These are phyloP conservation scores for Erodium maritimum DNA, from an alignment of 345 rosid genomes.

Conservation along the genomic window DNA sequence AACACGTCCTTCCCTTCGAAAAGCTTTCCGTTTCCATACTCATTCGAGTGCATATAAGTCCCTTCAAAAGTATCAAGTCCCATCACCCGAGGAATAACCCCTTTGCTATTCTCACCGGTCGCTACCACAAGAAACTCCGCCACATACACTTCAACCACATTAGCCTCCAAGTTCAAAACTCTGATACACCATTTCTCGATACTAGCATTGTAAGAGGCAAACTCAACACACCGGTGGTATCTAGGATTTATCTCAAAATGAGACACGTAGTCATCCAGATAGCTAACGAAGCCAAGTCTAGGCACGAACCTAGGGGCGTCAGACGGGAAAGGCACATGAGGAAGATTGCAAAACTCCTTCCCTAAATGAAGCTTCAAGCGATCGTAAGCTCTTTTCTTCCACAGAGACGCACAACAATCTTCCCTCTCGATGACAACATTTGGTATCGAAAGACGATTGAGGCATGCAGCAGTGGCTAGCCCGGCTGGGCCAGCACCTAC, in stretches of 20 bases:
- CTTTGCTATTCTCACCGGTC: slow-evolving; percentile 36
- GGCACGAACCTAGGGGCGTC: slow-evolving; percentile 30
- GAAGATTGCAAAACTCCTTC: slow-evolving; percentile 42
- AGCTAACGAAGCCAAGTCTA: slow-evolving; percentile 22
- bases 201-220: slow-evolving; percentile 11
- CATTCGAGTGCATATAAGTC: slow-evolving; percentile 32
- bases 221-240: slow-evolving; percentile 20
- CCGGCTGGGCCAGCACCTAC: slow-evolving; percentile 64
- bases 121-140: slow-evolving; percentile 38
- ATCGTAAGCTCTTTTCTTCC: slow-evolving; percentile 42
- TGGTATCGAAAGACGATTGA: slow-evolving; percentile 23
- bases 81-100: slow-evolving; percentile 20
- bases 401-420: slow-evolving; percentile 42
- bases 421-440: slow-evolving; percentile 40
- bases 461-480: slow-evolving; percentile 39
- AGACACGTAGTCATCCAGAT: slow-evolving; percentile 37
- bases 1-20: slow-evolving; percentile 28
- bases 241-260: slow-evolving; percentile 20
- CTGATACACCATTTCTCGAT: slow-evolving; percentile 19
- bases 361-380: slow-evolving; percentile 39
- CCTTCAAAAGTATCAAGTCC: slow-evolving; percentile 33
- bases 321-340: slow-evolving; percentile 29
- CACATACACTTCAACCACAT: slow-evolving; percentile 14
- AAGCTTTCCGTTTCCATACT: slow-evolving; percentile 20
- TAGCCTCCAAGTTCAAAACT: slow-evolving; percentile 6